phyloP scores from a whole-genome alignment of 2,329 filamentous ascomycete species.

The Calonectria montana region DNA sequence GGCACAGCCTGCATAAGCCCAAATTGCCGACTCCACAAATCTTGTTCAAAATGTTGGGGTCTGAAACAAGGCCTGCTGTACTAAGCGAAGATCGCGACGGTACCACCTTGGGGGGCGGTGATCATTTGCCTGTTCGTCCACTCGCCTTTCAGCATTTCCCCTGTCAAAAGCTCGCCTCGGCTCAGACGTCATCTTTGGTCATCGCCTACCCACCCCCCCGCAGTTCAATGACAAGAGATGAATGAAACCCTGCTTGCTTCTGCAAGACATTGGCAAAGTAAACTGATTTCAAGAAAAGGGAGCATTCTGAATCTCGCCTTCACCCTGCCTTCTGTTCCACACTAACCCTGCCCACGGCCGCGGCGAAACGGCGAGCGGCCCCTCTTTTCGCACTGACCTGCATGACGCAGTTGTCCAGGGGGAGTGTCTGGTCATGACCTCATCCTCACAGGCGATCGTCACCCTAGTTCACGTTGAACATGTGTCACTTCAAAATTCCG shows the following conservation, averaged over 20 bases:
- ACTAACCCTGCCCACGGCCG: conserved; percentile 14
- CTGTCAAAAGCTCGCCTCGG: background rate
- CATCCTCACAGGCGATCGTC: conserved; percentile 33
- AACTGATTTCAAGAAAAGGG: background rate
- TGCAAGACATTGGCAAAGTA: background rate
- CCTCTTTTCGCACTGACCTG: conserved; percentile 28
- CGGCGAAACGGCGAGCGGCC: conserved; percentile 15
- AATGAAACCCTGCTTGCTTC: background rate
- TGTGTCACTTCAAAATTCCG: conserved; percentile 19
- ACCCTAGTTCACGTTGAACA: conserved; percentile 23
- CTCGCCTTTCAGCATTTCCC: background rate
- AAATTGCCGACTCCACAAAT: background rate
- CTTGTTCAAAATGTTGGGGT: background rate
- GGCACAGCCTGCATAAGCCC: background rate
- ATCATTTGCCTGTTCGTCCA: background rate
- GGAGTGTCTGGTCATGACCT: conserved; percentile 38
- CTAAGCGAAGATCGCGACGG: background rate
- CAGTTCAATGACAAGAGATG: background rate
- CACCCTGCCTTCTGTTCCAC: conserved; percentile 9
- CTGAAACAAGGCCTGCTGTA: conserved; percentile 1
- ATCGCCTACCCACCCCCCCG: background rate
- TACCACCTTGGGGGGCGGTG: background rate
- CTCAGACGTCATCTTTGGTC: background rate
- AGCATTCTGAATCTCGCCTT: background rate
- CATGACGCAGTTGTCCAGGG: conserved; percentile 39